Conservation (phyloP, 2,329 filamentous ascomycete genomes). For the Alternaria angustiovoidea region DNA sequence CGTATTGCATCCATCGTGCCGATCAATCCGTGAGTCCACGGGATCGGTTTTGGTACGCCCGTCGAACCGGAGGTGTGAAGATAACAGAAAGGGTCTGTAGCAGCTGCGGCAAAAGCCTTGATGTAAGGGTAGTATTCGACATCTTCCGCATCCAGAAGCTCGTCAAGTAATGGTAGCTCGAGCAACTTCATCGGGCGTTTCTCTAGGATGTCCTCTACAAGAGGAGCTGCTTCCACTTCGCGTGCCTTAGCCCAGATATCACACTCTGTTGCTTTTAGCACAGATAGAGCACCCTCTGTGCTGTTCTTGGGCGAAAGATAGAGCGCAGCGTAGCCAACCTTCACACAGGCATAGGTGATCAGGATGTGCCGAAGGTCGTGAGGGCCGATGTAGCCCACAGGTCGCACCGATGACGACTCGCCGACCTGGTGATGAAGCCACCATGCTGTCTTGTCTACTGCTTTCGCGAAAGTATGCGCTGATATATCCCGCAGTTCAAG, state of each 20-base stretch:
- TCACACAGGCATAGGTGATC: constrained; percentile 49
- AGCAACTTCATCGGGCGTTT: constrained; percentile 21
- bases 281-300: constrained; percentile 28
- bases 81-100: constrained; percentile 35
- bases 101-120: constrained; percentile 32
- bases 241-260: constrained; percentile 24
- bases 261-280: constrained; percentile 29
- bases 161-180: constrained; percentile 22
- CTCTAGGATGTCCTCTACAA: constrained; percentile 20
- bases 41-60: constrained; percentile 47
- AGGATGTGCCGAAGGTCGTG: constrained; percentile 52
- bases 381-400: constrained; percentile 38
- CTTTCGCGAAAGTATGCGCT: constrained; percentile 40
- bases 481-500: constrained; percentile 33
- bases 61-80: constrained; percentile 50
- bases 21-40: constrained; percentile 44
- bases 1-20: constrained; percentile 51
- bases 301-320: constrained; percentile 34
- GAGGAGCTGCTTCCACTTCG: constrained; percentile 9
- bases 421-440: constrained; percentile 39
- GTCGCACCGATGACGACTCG: constrained; percentile 22
- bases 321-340: constrained; percentile 48
- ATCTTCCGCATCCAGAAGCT: constrained; percentile 22
- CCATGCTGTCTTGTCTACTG: constrained; percentile 46
- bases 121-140: constrained; percentile 20